Percentiles rank a stretch among this genome's conserved stretches.
Conservation (phyloP, 192 early-diverging fungal genomes). For the Linnemannia schmuckeri region DNA sequence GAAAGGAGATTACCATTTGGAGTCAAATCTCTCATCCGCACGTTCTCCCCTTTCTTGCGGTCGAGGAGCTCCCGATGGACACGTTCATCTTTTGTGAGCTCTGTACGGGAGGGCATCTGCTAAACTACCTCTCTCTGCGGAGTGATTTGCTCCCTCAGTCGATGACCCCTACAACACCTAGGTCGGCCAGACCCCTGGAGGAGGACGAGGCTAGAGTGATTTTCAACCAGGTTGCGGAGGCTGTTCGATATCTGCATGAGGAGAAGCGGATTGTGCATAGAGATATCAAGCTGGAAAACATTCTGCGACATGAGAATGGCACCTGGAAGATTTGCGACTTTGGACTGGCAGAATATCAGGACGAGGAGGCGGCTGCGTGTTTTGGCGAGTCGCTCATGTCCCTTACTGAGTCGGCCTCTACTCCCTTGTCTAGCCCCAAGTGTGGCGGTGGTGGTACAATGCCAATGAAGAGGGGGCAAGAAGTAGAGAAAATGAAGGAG, state of each 20-base stretch:
- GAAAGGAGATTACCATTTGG: slow-evolving; percentile 82
- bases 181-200: slow-evolving; percentile 41
- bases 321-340: slow-evolving; percentile 92
- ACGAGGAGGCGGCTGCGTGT: slow-evolving; percentile 50
- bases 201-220: slow-evolving; percentile 68
- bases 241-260: slow-evolving; percentile 87
- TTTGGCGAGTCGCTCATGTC: slow-evolving; percentile 48
- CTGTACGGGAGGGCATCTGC: slow-evolving; percentile 70
- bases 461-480: not conserved
- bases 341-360: slow-evolving; percentile 78
- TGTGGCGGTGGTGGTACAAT: not conserved
- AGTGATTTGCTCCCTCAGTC: slow-evolving; percentile 11
- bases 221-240: slow-evolving; percentile 81
- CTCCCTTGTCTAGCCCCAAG: not conserved
- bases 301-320: slow-evolving; percentile 75
- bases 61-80: slow-evolving; percentile 76
- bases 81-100: slow-evolving; percentile 82
- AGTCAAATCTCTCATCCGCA: slow-evolving; percentile 74
- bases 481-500: not conserved
- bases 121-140: slow-evolving; percentile 67
- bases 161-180: not conserved
- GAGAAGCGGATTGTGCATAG: slow-evolving; percentile 82
- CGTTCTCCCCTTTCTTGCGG: slow-evolving; percentile 73
- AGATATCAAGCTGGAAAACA: slow-evolving; percentile 95
- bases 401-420: not conserved